Conservation (phyloP, 2,329 filamentous ascomycete species). For the Fusarium subtropicale region DNA sequence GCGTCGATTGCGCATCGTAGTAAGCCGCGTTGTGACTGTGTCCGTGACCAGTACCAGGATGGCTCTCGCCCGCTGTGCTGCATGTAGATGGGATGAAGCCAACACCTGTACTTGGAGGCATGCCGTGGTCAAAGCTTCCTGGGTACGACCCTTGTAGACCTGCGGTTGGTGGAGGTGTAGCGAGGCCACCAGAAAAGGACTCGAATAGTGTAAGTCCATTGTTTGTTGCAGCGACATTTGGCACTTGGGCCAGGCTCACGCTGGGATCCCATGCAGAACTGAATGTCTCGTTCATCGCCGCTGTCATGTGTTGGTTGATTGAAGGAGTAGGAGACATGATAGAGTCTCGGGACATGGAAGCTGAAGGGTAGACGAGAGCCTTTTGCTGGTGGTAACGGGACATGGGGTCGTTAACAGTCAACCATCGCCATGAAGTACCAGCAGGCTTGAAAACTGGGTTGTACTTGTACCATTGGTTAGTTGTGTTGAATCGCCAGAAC, state of each 20-base stretch:
- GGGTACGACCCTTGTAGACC: constrained; percentile 62
- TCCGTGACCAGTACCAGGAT: constrained; percentile 29
- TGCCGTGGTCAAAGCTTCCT: constrained; percentile 57
- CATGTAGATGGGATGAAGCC: constrained; percentile 49
- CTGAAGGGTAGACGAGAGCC: constrained; percentile 54
- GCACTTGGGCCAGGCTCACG: constrained; percentile 50
- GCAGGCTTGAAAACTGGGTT: constrained; percentile 62
- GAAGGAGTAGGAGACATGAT: constrained; percentile 66
- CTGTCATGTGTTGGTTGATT: constrained; percentile 63
- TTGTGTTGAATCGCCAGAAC: constrained; percentile 70
- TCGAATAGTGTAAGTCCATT: constrained; percentile 59
- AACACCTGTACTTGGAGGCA: constrained; percentile 48
- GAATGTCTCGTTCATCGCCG: constrained; percentile 69
- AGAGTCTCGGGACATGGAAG: constrained; percentile 54
- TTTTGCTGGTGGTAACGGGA: constrained; percentile 68
- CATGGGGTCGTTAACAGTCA: constrained; percentile 70
- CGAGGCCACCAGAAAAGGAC: constrained; percentile 64
- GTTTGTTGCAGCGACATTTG: constrained; percentile 51
- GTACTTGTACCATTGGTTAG: constrained; percentile 64
- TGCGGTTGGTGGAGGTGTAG: constrained; percentile 68
- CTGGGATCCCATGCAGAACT: constrained; percentile 60
- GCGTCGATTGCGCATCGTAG: constrained; percentile 50
- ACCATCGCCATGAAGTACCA: constrained; percentile 70
- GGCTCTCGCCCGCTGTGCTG: constrained; percentile 46
- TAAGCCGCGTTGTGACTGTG: constrained; percentile 46